A percentile compares a stretch with the other conserved stretches of the same genome.
These are phyloP conservation scores for Irpex sp. DNA, from an alignment of 1,284 basidiomycete species.

Conservation along the genomic window DNA sequence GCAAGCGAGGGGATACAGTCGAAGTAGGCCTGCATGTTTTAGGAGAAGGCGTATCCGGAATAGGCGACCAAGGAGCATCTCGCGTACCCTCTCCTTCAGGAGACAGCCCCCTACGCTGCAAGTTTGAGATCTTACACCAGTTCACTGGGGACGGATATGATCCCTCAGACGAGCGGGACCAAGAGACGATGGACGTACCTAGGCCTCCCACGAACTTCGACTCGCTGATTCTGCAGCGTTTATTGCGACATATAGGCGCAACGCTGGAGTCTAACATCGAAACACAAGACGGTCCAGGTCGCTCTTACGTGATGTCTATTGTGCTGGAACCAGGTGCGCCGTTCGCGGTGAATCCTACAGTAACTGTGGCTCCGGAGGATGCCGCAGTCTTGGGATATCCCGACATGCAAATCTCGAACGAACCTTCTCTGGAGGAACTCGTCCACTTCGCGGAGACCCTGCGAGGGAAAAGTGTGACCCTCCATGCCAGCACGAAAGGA, in stretches of 20 bases:
- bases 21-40: conserved; percentile 80
- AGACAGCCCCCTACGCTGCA: conserved; percentile 39
- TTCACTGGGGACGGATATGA: conserved; percentile 16
- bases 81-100: conserved; percentile 20
- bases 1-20: conserved; percentile 75
- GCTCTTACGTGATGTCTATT: conserved; percentile 52
- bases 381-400: conserved; percentile 41
- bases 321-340: conserved; percentile 52
- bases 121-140: conserved; percentile 54
- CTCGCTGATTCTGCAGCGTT: conserved; percentile 58
- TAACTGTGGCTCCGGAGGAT: conserved; percentile 39
- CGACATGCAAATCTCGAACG: conserved; percentile 48
- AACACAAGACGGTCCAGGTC: conserved; percentile 39
- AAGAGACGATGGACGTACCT: conserved; percentile 8
- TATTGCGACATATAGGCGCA: conserved; percentile 67
- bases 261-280: conserved; percentile 48
- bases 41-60: conserved; percentile 16
- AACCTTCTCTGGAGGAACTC: conserved; percentile 78
- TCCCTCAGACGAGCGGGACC: background rate
- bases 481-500: conserved; percentile 81
- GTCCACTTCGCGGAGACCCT: conserved; percentile 76
- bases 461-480: conserved; percentile 74
- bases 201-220: conserved; percentile 56
- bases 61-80: conserved; percentile 13
- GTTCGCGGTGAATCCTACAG: conserved; percentile 28